phyloP scores from a whole-genome alignment of 202 grass and related monocot species.

The Setaria viridis region DNA sequence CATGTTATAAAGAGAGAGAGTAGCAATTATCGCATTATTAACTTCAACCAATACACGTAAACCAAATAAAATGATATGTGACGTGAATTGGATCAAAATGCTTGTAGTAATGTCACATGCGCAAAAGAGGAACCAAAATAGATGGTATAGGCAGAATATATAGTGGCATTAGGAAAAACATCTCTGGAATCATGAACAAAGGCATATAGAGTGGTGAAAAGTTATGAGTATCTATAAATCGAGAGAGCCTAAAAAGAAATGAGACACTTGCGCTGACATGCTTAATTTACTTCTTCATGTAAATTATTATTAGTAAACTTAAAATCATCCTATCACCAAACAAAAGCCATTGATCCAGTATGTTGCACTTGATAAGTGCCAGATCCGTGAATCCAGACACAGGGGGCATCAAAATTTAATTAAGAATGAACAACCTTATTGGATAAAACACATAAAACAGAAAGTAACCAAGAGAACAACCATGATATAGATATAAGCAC shows the following conservation, averaged over 20 bases:
- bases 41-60: neutral
- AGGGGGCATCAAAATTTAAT: neutral
- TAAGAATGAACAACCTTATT: neutral
- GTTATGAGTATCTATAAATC: neutral
- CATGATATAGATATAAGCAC: conserved; percentile 24
- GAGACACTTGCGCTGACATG: neutral
- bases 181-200: neutral
- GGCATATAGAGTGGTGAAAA: neutral
- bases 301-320: conserved; percentile 1
- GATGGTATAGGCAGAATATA: neutral
- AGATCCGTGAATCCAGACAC: neutral
- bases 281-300: neutral
- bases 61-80: neutral
- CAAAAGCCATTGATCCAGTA: neutral
- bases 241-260: neutral
- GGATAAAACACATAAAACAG: conserved; percentile 7
- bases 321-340: neutral
- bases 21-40: neutral
- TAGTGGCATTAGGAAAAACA: neutral
- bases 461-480: conserved; percentile 18
- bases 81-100: neutral
- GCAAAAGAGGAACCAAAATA: neutral
- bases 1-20: neutral
- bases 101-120: neutral
- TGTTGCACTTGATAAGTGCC: neutral